These are phyloP conservation scores for Biscutella auriculata DNA, from an alignment of 441 rosid genomes.

Conservation along the genomic window DNA sequence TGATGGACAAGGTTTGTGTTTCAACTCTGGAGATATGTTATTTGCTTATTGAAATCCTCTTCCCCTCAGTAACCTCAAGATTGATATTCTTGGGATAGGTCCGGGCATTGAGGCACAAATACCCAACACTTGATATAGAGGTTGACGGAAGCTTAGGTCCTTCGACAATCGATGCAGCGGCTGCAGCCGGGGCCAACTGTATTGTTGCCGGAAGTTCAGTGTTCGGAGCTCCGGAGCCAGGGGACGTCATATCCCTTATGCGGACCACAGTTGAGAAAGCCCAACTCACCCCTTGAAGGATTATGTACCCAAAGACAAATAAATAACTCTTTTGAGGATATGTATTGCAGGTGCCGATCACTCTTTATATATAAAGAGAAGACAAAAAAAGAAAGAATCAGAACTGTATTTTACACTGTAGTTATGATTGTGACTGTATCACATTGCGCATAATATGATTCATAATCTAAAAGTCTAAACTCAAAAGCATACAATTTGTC, in stretches of 20 bases:
- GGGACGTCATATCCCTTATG: background rate
- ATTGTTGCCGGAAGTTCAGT: conserved; percentile 71
- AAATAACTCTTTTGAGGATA: too few species aligned
- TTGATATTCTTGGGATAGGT: conserved; percentile 30
- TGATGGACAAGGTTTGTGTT: too few species aligned
- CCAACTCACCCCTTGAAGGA: too few species aligned
- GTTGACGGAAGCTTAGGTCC: conserved; percentile 95
- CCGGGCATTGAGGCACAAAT: conserved; percentile 45
- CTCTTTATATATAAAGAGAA: too few species aligned
- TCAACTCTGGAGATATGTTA: background rate
- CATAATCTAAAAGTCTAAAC: too few species aligned
- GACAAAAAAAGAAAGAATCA: too few species aligned
- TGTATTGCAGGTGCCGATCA: too few species aligned
- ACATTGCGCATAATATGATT: too few species aligned
- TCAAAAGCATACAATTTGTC: too few species aligned
- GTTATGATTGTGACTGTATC: too few species aligned
- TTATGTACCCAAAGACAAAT: too few species aligned
- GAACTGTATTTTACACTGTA: too few species aligned
- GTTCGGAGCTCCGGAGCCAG: background rate
- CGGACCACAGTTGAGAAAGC: background rate
- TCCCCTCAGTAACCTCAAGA: background rate
- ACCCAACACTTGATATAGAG: conserved; percentile 87
- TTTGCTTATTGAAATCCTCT: background rate
- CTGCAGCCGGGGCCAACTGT: conserved; percentile 96
- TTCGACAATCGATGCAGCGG: conserved; percentile 68